Evolutionary conservation across 179 eudicot species (phyloP), one percentile per base, ranked within the genome.

Genomic region (Silene vulgaris): DNA sequence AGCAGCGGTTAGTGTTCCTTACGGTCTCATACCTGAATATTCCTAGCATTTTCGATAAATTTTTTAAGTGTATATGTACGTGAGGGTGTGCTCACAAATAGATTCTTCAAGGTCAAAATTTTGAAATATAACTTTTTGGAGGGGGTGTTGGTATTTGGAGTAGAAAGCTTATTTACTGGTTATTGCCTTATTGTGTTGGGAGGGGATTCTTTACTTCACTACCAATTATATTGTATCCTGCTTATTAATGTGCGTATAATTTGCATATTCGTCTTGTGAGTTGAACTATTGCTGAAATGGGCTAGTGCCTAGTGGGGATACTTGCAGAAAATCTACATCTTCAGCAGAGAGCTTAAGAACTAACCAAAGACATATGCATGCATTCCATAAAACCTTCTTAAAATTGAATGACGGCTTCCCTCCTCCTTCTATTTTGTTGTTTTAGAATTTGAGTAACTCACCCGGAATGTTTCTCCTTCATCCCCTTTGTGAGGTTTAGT

Each of bases 1-100:
- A 20, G 97, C 97, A 77, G 85, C 81, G 97, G 99, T 95, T 77
- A 78, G 95, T 83, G 72, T 72, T 30, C 65, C 52, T 71, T 29
- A 45, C 52, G 3, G 6, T 56, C 77, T 35, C 28, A 0, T 65
- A 8, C 29, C 45, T 20, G 4, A 6, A 48, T 35, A 23, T 1
- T 19, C 26, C 56, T 74, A 14, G 54, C 48, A 52, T 20, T 23
- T 30, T 5, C 8, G 48, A 12, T 28, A 9, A 21, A 7, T 60
- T 54, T 48, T 54, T 48, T 32, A 56, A 72, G 52, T 72, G 66
- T n/a, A 59, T 56, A n/a, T n/a, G n/a, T n/a, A n/a, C n/a, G 43
- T n/a, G 20, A 37, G 5, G n/a, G 57, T 69, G 59, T 43, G 57
- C n/a, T 45, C 29, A 21, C 17, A 8, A 43, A 3, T 21, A 12